Percentiles rank a stretch among this genome's conserved stretches.
Conservation (phyloP, 371 early-diverging fungal species). For the Lichtheimia corymbifera region DNA sequence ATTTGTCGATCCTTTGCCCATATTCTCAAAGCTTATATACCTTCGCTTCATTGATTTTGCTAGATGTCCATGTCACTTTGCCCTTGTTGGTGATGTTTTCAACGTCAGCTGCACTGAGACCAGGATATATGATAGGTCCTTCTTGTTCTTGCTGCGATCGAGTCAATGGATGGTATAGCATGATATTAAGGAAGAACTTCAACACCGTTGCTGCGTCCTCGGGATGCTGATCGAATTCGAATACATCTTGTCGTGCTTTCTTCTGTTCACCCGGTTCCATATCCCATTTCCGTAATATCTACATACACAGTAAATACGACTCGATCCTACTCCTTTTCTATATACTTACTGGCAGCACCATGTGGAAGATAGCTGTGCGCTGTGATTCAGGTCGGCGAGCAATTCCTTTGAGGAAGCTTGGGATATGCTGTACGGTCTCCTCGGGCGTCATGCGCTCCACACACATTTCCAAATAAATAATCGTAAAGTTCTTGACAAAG, state of each 20-base stretch:
- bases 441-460: conserved; percentile 49
- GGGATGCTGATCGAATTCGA: conserved; percentile 55
- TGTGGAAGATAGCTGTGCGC: conserved; percentile 62
- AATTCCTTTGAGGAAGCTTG: conserved; percentile 62
- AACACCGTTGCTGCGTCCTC: conserved; percentile 59
- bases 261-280: conserved; percentile 49
- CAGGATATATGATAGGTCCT: conserved; percentile 20
- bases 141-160: conserved; percentile 6
- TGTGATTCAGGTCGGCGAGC: conserved; percentile 56
- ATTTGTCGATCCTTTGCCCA: background rate
- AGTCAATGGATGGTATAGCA: conserved; percentile 61
- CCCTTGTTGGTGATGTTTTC: conserved; percentile 64
- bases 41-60: conserved; percentile 45
- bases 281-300: conserved; percentile 60
- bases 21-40: conserved; percentile 14
- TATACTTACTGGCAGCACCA: conserved; percentile 61
- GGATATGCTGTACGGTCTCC: conserved; percentile 45
- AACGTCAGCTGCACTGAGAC: conserved; percentile 56
- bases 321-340: background rate
- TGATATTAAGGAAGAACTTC: conserved; percentile 62
- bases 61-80: conserved; percentile 64
- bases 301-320: background rate
- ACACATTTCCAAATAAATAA: conserved; percentile 79
- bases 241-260: conserved; percentile 48
- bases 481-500: conserved; percentile 69